Percentiles rank a stretch among this genome's conserved stretches.
These are phyloP conservation scores for Ceratobasidium sp. DNA, from an alignment of 1,284 basidiomycete genomes.

Conservation along the genomic window DNA sequence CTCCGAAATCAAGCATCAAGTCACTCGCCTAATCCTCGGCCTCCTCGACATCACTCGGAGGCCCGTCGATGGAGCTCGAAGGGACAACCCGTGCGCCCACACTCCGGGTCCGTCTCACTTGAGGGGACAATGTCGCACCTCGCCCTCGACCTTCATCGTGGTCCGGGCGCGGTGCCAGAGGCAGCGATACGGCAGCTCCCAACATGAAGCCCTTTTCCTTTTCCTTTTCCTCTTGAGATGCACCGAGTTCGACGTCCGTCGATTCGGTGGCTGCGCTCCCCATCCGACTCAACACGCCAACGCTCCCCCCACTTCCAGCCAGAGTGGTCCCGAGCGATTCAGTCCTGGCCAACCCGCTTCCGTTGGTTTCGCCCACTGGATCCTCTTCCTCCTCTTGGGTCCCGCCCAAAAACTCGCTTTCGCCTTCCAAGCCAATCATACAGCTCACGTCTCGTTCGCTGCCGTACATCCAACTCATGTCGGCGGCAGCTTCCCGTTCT, in stretches of 20 bases:
- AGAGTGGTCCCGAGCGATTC: slow-evolving; percentile 21
- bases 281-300: slow-evolving; percentile 17
- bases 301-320: slow-evolving; percentile 11
- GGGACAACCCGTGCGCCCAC: neutral
- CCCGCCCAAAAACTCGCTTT: neutral
- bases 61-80: neutral
- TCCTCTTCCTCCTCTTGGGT: neutral
- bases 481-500: neutral
- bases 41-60: slow-evolving; percentile 11
- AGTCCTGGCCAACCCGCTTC: neutral
- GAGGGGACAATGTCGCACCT: neutral
- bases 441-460: slow-evolving; percentile 27
- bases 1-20: neutral
- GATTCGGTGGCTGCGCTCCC: slow-evolving; percentile 1
- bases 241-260: slow-evolving; percentile 18
- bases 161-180: neutral
- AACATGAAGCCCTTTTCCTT: neutral
- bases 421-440: neutral
- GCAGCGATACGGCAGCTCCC: neutral
- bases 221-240: neutral
- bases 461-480: slow-evolving; percentile 17
- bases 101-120: neutral
- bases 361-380: neutral
- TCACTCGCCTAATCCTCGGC: neutral
- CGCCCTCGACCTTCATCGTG: neutral